Conservation (phyloP, 352 stramenopile species). For the Phytophthora gonapodyides region DNA sequence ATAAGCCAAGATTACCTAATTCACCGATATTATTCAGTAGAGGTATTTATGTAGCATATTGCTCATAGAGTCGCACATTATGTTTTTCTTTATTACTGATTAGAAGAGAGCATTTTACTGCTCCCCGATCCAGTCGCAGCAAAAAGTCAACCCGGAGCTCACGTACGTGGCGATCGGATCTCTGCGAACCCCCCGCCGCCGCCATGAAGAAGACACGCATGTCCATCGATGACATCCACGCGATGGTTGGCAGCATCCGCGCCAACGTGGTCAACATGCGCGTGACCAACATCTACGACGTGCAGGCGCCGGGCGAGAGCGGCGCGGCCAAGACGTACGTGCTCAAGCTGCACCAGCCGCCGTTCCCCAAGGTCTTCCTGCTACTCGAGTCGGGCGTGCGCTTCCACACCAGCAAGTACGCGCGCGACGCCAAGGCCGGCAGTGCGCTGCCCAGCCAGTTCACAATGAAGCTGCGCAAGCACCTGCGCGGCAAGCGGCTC, state of each 20-base stretch:
- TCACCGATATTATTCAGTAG: no score
- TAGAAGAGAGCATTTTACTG: no score
- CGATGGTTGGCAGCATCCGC: conserved; percentile 84
- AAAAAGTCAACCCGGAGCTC: conserved; percentile 1
- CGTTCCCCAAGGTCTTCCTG: conserved; percentile 93
- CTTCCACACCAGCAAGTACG: conserved; percentile 96
- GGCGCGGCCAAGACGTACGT: conserved; percentile 94
- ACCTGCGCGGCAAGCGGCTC: conserved; percentile 94
- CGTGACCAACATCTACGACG: conserved; percentile 98
- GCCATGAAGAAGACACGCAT: conserved; percentile 88
- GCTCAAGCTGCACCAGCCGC: conserved; percentile 92
- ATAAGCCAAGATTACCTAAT: no score
- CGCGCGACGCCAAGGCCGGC: conserved; percentile 58
- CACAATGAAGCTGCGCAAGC: conserved; percentile 98
- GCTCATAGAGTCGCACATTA: no score
- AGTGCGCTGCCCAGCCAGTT: conserved; percentile 93
- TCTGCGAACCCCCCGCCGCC: not conserved
- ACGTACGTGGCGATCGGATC: not conserved
- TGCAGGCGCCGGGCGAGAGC: conserved; percentile 69
- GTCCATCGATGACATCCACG: conserved; percentile 89
- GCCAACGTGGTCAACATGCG: conserved; percentile 91
- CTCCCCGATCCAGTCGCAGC: conserved; percentile 4
- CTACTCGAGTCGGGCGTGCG: conserved; percentile 96
- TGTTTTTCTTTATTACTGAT: no score
- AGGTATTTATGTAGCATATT: no score